These are phyloP conservation scores for Citeromyces siamensis DNA, from an alignment of 1,139 yeast species.

Conservation along the genomic window DNA sequence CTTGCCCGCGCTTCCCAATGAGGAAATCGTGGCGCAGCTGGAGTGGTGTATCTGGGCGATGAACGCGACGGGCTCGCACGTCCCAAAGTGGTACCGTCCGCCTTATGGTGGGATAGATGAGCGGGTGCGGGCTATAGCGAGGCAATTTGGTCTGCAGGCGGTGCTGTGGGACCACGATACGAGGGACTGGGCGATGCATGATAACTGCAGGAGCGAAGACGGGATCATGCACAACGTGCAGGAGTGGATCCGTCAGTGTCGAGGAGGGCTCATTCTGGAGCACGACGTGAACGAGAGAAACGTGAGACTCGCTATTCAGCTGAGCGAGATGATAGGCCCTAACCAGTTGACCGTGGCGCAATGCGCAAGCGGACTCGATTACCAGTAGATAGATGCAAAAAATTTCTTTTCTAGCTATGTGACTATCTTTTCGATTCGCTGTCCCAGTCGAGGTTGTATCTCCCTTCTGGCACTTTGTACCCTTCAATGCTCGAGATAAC, in stretches of 20 bases:
- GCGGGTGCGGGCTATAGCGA: conserved; percentile 63
- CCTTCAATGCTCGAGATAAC: conserved; percentile 48
- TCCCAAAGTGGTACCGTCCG: conserved; percentile 94
- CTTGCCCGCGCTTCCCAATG: conserved; percentile 65
- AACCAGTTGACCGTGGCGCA: conserved; percentile 71
- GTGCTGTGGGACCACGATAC: conserved; percentile 92
- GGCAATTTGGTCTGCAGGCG: conserved; percentile 79
- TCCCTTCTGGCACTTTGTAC: conserved; percentile 61
- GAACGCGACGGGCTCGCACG: conserved; percentile 83
- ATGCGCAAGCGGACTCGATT: conserved; percentile 55
- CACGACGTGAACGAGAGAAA: conserved; percentile 68
- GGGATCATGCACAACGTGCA: conserved; percentile 43
- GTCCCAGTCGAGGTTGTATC: conserved; percentile 66
- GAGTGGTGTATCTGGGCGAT: conserved; percentile 98
- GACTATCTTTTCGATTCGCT: conserved; percentile 16
- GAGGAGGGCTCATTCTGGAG: conserved; percentile 64
- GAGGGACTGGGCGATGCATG: conserved; percentile 74
- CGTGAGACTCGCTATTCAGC: conserved; percentile 54
- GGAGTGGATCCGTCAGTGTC: conserved; percentile 29
- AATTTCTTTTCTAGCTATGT: not conserved
- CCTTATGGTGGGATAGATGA: conserved; percentile 94
- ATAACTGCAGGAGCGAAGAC: conserved; percentile 26
- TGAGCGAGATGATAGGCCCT: conserved; percentile 36
- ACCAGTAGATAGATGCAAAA: conserved; percentile 6
- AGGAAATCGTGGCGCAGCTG: conserved; percentile 75